Conservation (phyloP, 371 early-diverging fungal genomes). For the Mortierella sp. region DNA sequence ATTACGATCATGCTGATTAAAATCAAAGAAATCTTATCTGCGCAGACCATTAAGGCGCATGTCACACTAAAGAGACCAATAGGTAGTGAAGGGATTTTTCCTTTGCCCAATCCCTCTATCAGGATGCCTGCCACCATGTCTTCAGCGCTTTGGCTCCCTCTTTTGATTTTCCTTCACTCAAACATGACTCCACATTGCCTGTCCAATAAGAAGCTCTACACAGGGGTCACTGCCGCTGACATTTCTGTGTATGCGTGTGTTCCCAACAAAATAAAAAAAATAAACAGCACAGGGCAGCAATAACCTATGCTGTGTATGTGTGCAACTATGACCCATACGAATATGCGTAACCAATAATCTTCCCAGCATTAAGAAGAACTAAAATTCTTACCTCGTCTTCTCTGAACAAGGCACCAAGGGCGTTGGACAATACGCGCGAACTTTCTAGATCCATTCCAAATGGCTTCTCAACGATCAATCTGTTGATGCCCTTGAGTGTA, state of each 20-base stretch:
- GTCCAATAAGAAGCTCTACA: slow-evolving; percentile 3
- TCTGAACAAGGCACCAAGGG: slow-evolving; percentile 79
- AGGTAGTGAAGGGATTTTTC: neutral
- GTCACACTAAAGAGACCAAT: neutral
- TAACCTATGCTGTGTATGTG: neutral
- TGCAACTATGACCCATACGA: slow-evolving; percentile 1
- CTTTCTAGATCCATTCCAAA: slow-evolving; percentile 94
- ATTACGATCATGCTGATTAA: neutral
- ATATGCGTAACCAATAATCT: neutral
- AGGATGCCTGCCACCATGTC: neutral
- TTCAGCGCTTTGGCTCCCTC: neutral
- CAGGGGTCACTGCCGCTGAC: neutral
- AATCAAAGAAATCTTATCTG: neutral
- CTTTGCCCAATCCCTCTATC: neutral
- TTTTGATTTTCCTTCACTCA: neutral
- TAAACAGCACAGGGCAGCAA: neutral
- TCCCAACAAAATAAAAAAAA: slow-evolving; percentile 37
- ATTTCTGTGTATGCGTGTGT: neutral
- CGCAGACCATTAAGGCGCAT: neutral
- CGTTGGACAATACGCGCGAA: slow-evolving; percentile 75
- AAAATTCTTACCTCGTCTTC: slow-evolving; percentile 78
- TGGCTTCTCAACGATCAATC: slow-evolving; percentile 97
- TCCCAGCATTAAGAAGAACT: neutral
- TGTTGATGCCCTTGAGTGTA: slow-evolving; percentile 72
- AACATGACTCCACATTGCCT: slow-evolving; percentile 4